These are phyloP conservation scores for Anthostomella pinea DNA, from an alignment of 2,329 filamentous ascomycete genomes.

Conservation along the genomic window DNA sequence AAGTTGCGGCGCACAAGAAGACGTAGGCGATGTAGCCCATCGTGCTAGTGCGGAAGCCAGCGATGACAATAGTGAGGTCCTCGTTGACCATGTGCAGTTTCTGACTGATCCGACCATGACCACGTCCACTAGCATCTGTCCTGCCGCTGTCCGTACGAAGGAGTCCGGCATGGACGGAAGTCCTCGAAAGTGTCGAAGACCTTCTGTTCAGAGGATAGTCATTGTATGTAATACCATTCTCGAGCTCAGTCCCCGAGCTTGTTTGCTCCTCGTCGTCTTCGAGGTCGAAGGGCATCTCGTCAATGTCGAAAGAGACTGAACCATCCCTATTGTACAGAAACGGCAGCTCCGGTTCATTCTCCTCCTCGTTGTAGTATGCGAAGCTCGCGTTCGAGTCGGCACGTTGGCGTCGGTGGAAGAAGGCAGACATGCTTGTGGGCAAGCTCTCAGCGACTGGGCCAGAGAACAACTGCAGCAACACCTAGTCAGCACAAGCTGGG, in stretches of 20 bases:
- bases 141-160: constrained; percentile 67
- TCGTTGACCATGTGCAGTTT: constrained; percentile 93
- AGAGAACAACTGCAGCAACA: constrained; percentile 65
- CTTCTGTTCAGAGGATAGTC: constrained; percentile 56
- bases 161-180: constrained; percentile 61
- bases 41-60: constrained; percentile 79
- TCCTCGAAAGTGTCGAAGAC: constrained; percentile 58
- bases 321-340: constrained; percentile 39
- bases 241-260: constrained; percentile 41
- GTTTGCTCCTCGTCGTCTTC: constrained; percentile 32
- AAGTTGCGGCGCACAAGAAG: constrained; percentile 65
- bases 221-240: constrained; percentile 39
- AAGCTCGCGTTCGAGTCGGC: constrained; percentile 87
- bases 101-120: constrained; percentile 68
- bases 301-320: constrained; percentile 27
- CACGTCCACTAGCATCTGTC: constrained; percentile 64
- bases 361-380: constrained; percentile 77
- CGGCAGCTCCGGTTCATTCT: constrained; percentile 38
- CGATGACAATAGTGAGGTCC: constrained; percentile 89
- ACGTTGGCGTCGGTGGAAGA: constrained; percentile 76
- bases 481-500: too few relatives aligned
- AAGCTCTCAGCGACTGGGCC: constrained; percentile 93
- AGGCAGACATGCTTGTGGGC: constrained; percentile 90
- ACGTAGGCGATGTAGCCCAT: constrained; percentile 69
- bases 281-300: constrained; percentile 32